A percentile compares a stretch with the other conserved stretches of the same genome.
Conservation (phyloP, 2,329 filamentous ascomycete genomes). For the Aspergillus ochraceus region DNA sequence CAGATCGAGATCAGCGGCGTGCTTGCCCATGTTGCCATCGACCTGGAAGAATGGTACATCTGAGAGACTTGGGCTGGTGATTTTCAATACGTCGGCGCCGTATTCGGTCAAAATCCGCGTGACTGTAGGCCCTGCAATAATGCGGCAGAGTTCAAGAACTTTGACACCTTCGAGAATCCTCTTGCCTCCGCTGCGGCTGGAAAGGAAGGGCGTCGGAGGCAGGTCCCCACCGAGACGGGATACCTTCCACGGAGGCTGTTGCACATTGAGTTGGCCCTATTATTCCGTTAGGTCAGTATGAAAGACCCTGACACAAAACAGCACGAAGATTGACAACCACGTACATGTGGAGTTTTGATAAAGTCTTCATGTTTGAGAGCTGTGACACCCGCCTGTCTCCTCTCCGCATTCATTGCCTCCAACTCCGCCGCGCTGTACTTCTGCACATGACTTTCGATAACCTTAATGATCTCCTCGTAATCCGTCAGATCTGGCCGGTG, state of each 20-base stretch:
- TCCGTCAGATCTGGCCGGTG: constrained; percentile 61
- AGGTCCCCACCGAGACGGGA: constrained; percentile 27
- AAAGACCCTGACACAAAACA: not conserved
- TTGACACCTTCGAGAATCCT: constrained; percentile 58
- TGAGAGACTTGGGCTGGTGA: constrained; percentile 66
- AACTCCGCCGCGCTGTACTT: constrained; percentile 57
- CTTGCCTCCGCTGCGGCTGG: constrained; percentile 32
- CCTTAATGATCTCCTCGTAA: constrained; percentile 59
- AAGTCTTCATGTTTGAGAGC: constrained; percentile 63
- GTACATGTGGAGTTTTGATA: constrained; percentile 55
- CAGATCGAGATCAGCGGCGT: constrained; percentile 63
- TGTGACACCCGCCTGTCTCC: constrained; percentile 61
- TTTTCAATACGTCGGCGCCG: constrained; percentile 70
- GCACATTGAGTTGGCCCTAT: constrained; percentile 34
- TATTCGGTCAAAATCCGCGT: constrained; percentile 69
- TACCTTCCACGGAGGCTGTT: constrained; percentile 40
- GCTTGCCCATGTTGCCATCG: constrained; percentile 72
- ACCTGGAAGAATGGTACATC: constrained; percentile 73
- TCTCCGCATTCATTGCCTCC: constrained; percentile 57
- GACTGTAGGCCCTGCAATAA: constrained; percentile 72
- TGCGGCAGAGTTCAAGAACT: constrained; percentile 71
- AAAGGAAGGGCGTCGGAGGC: constrained; percentile 29
- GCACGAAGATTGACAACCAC: constrained; percentile 13
- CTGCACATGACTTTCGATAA: constrained; percentile 61
- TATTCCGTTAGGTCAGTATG: not conserved